Percentiles rank a stretch among this genome's conserved stretches.
Evolutionary conservation across 257 asterid species (phyloP).

Genomic region (Primulina eburnea): DNA sequence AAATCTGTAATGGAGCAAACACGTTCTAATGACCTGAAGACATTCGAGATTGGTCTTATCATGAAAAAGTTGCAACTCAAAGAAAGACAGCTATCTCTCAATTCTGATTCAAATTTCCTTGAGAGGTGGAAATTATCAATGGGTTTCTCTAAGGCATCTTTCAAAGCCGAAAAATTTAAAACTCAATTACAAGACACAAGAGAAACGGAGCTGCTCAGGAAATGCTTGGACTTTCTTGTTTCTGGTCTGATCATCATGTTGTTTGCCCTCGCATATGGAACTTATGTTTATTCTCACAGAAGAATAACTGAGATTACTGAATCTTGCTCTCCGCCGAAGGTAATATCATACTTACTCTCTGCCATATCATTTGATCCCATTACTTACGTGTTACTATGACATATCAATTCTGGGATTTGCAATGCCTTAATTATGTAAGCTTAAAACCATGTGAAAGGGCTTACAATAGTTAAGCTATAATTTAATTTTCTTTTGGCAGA

Average conservation of each 20-base stretch:
- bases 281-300: constrained; percentile 62
- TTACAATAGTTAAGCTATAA: background rate
- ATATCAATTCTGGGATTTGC: background rate
- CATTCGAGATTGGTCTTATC: constrained; percentile 63
- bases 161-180: constrained; percentile 69
- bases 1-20: constrained; percentile 76
- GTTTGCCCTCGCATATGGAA: constrained; percentile 61
- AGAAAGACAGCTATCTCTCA: constrained; percentile 57
- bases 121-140: constrained; percentile 74
- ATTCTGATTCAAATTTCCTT: constrained; percentile 53
- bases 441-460: too few relatives aligned
- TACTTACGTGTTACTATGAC: background rate
- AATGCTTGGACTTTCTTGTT: constrained; percentile 80
- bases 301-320: constrained; percentile 76
- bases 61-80: constrained; percentile 63
- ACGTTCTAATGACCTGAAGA: constrained; percentile 77
- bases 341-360: constrained; percentile 26
- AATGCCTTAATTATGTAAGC: background rate
- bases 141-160: constrained; percentile 77
- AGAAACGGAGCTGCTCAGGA: constrained; percentile 64
- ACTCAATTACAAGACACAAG: constrained; percentile 67
- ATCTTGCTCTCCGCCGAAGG: constrained; percentile 61
- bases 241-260: constrained; percentile 73
- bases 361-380: background rate
- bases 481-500: background rate